phyloP scores from a whole-genome alignment of 331 rosid genomes.

The Acacia concinna region DNA sequence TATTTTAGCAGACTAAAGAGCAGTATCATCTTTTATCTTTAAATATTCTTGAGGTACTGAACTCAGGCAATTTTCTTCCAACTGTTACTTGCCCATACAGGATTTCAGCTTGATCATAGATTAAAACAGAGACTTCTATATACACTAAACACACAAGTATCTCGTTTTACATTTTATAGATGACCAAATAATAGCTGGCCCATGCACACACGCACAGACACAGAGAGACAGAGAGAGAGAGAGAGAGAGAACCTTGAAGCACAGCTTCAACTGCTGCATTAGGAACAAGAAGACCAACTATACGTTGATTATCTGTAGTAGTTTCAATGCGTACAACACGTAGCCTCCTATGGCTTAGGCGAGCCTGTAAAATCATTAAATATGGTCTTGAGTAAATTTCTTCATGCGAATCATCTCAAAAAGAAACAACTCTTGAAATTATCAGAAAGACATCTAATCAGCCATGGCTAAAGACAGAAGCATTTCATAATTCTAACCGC shows the following conservation, averaged over 20 bases:
- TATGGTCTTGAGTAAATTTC: slow-evolving; percentile 4
- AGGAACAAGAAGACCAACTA: slow-evolving; percentile 84
- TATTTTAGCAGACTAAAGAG: neutral
- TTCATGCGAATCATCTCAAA: neutral
- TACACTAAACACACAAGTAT: neutral
- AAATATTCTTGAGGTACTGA: neutral
- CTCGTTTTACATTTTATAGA: neutral
- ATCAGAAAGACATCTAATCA: slow-evolving; percentile 17
- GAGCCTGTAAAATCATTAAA: slow-evolving; percentile 46
- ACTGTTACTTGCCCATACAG: neutral
- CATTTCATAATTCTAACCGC: neutral
- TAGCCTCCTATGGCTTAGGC: slow-evolving; percentile 69
- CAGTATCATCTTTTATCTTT: neutral
- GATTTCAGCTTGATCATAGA: neutral
- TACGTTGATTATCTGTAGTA: slow-evolving; percentile 63
- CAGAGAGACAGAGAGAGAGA: slow-evolving; percentile 22
- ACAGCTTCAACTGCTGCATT: slow-evolving; percentile 82
- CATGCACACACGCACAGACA: no score
- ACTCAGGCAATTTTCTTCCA: neutral
- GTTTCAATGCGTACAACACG: slow-evolving; percentile 89
- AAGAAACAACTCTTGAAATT: slow-evolving; percentile 1
- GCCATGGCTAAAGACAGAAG: slow-evolving; percentile 1
- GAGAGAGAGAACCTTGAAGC: slow-evolving; percentile 64
- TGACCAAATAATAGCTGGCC: slow-evolving; percentile 12
- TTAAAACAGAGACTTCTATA: neutral